A percentile compares a stretch with the other conserved stretches of the same genome.
Conservation (phyloP, 2,329 filamentous ascomycete species). For the Herpomyces periplanetae region DNA sequence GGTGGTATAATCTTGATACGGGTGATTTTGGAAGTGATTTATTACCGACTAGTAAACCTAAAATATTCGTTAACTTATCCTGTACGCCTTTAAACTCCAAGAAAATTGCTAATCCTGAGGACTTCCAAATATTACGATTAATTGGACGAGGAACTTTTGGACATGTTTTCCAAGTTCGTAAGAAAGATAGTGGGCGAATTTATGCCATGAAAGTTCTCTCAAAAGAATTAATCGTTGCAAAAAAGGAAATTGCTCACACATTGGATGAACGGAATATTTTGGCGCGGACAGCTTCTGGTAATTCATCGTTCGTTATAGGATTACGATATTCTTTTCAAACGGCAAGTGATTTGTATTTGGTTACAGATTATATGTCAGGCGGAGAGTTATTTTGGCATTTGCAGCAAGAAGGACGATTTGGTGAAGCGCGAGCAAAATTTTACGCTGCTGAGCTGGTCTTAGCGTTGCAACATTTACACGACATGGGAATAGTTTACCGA, state of each 20-base stretch:
- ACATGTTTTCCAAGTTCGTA: slow-evolving; percentile 88
- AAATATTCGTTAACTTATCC: too few species aligned
- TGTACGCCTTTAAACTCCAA: too few species aligned
- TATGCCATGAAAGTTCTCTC: slow-evolving; percentile 98
- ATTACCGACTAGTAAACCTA: too few species aligned
- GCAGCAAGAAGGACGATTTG: slow-evolving; percentile 80
- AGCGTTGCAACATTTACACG: slow-evolving; percentile 68
- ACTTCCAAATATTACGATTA: slow-evolving; percentile 78
- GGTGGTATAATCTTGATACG: too few species aligned
- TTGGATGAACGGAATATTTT: slow-evolving; percentile 88
- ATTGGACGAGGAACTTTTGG: slow-evolving; percentile 80
- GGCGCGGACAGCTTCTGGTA: slow-evolving; percentile 69
- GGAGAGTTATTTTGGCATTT: slow-evolving; percentile 96
- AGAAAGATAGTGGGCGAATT: slow-evolving; percentile 76
- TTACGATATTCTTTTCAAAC: slow-evolving; percentile 98
- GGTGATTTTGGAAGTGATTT: too few species aligned
- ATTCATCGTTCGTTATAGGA: slow-evolving; percentile 88
- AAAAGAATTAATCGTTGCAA: slow-evolving; percentile 98
- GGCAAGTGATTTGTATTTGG: slow-evolving; percentile 77
- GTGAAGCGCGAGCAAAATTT: slow-evolving; percentile 78
- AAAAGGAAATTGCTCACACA: slow-evolving; percentile 93
- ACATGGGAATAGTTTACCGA: slow-evolving; percentile 89
- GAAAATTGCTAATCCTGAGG: too few species aligned
- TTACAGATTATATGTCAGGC: slow-evolving; percentile 97
- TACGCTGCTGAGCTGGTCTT: slow-evolving; percentile 94